Evolutionary conservation across 2,329 filamentous ascomycete species (phyloP).

Genomic region (Aspergillus sp.): DNA sequence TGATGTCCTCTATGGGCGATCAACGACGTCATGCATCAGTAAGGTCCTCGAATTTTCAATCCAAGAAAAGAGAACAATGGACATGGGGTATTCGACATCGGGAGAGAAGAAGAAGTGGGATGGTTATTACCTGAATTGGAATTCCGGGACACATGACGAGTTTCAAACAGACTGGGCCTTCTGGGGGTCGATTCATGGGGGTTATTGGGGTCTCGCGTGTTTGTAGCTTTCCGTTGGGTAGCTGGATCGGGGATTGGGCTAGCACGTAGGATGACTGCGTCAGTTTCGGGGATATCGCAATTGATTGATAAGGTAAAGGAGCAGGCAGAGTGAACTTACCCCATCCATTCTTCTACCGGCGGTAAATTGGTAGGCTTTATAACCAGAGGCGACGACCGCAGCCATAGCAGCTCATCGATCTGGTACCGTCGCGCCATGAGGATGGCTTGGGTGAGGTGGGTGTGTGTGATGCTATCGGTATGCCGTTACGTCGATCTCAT

Average conservation of each 20-base stretch:
- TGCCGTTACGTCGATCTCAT: slow-evolving; percentile 33
- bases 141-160: slow-evolving; percentile 50
- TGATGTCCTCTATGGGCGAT: slow-evolving; percentile 68
- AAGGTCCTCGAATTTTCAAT: slow-evolving; percentile 1
- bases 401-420: slow-evolving; percentile 70
- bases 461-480: slow-evolving; percentile 18
- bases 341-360: slow-evolving; percentile 94
- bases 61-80: background rate
- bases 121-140: slow-evolving; percentile 49
- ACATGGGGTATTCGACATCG: background rate
- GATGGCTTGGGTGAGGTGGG: slow-evolving; percentile 22
- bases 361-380: slow-evolving; percentile 77
- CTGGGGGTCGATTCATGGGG: slow-evolving; percentile 38
- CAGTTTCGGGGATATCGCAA: slow-evolving; percentile 20
- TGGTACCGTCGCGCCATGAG: slow-evolving; percentile 65
- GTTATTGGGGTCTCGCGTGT: slow-evolving; percentile 38
- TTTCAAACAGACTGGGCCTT: slow-evolving; percentile 46
- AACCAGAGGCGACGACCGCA: slow-evolving; percentile 82
- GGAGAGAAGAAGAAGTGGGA: background rate
- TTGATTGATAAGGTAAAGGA: slow-evolving; percentile 10
- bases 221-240: slow-evolving; percentile 42
- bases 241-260: slow-evolving; percentile 47
- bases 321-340: slow-evolving; percentile 56
- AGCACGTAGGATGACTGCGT: slow-evolving; percentile 18
- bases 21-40: slow-evolving; percentile 35